Percentiles rank a stretch among this genome's conserved stretches.
Conservation (phyloP, 768 basidiomycete species). For the Leccinum longicurvipes region DNA sequence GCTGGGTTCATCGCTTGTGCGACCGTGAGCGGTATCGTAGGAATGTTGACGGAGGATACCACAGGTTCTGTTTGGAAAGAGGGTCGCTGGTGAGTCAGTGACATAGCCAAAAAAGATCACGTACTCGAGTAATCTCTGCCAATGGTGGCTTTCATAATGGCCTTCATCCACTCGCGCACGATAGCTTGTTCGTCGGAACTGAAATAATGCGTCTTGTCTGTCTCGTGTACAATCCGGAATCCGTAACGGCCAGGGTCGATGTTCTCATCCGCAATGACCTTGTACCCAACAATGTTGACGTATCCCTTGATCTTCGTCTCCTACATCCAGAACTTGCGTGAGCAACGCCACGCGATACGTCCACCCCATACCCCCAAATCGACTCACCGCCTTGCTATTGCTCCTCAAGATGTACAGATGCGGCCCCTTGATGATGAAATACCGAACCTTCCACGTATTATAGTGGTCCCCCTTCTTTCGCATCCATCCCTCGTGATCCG, state of each 20-base stretch:
- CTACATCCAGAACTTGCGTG: constrained; percentile 35
- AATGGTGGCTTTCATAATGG: constrained; percentile 98
- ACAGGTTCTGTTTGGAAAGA: constrained; percentile 65
- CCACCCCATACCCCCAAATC: neutral
- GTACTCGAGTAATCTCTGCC: constrained; percentile 86
- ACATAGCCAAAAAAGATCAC: constrained; percentile 25
- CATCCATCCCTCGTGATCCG: constrained; percentile 93
- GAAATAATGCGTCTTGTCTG: constrained; percentile 86
- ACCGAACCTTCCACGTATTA: constrained; percentile 88
- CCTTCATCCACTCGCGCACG: constrained; percentile 99
- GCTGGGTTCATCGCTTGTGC: constrained; percentile 97
- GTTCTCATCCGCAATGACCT: constrained; percentile 89
- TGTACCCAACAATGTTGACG: constrained; percentile 87
- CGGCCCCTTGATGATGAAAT: constrained; percentile 88
- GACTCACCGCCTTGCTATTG: constrained; percentile 49
- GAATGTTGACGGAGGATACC: constrained; percentile 93
- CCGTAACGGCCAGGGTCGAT: constrained; percentile 91
- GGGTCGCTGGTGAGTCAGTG: neutral
- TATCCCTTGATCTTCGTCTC: constrained; percentile 97
- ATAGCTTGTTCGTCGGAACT: constrained; percentile 82
- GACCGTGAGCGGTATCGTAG: constrained; percentile 90
- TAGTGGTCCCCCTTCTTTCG: constrained; percentile 93
- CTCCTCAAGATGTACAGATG: constrained; percentile 87
- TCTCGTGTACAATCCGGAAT: constrained; percentile 89
- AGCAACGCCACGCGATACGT: neutral